Percentiles rank a stretch among this genome's conserved stretches.
phyloP scores from a whole-genome alignment of 2,329 filamentous ascomycete species.

The Diatrype stigma region DNA sequence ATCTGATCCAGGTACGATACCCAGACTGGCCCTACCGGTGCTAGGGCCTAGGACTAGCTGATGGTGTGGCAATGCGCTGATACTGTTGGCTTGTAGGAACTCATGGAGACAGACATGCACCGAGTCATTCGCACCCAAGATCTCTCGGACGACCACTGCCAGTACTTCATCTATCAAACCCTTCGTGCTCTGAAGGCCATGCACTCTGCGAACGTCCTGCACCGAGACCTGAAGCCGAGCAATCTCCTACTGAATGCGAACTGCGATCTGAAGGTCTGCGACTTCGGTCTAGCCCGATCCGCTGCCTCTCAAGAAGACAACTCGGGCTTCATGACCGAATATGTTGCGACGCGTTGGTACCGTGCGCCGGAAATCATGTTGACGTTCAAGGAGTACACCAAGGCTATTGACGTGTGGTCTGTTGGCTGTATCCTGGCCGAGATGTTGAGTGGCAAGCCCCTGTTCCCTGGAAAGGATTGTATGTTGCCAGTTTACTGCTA shows the following conservation, averaged over 20 bases:
- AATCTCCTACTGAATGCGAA: constrained; percentile 97
- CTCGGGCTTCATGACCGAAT: constrained; percentile 99
- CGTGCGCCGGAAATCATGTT: constrained; percentile 99
- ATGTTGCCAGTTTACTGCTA: constrained; percentile 35
- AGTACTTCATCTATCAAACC: constrained; percentile 99
- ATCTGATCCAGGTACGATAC: constrained; percentile 82
- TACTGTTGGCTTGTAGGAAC: constrained; percentile 54
- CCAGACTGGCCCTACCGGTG: too few relatives aligned
- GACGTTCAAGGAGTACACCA: constrained; percentile 99
- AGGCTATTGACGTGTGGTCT: constrained; percentile 98
- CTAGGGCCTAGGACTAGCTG: not conserved
- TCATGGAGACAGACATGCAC: constrained; percentile 99
- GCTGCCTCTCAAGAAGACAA: constrained; percentile 98
- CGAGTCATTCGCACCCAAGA: constrained; percentile 98
- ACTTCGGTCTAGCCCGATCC: constrained; percentile 93
- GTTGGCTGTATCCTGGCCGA: constrained; percentile 97
- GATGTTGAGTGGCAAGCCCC: constrained; percentile 96
- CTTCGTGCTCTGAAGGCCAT: constrained; percentile 96
- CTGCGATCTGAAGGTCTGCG: constrained; percentile 98
- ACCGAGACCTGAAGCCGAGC: constrained; percentile 95
- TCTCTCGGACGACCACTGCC: constrained; percentile 97
- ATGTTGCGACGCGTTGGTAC: constrained; percentile 98
- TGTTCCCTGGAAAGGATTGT: constrained; percentile 99
- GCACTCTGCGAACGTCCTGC: constrained; percentile 97
- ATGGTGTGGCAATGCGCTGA: constrained; percentile 12